A percentile compares a stretch with the other conserved stretches of the same genome.
Evolutionary conservation across 2,329 filamentous ascomycete species (phyloP).

Genomic region (Diplodia intermedia): DNA sequence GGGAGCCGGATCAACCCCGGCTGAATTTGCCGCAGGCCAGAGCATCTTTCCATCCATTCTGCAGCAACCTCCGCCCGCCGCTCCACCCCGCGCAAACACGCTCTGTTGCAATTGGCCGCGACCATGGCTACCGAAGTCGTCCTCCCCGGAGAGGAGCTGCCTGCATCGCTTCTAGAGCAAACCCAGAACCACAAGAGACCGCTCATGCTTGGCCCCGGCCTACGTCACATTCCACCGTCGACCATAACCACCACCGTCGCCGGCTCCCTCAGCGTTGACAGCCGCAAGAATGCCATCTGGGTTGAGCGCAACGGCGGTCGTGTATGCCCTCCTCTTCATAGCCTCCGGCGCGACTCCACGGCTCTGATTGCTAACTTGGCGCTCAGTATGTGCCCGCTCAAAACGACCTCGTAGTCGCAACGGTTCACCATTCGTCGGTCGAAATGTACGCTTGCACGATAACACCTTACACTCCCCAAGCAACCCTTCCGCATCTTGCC

Average conservation of each 20-base stretch:
- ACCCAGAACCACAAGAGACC: constrained; percentile 69
- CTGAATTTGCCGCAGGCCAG: neutral
- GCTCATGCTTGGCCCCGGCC: constrained; percentile 81
- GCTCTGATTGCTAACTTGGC: neutral
- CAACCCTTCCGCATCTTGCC: constrained; percentile 82
- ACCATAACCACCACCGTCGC: constrained; percentile 73
- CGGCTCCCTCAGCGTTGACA: constrained; percentile 71
- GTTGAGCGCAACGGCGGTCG: constrained; percentile 74
- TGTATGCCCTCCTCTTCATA: constrained; percentile 57
- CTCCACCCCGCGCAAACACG: constrained; percentile 4
- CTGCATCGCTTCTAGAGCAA: constrained; percentile 69
- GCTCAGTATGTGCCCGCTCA: constrained; percentile 75
- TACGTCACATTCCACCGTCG: constrained; percentile 80
- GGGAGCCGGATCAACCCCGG: constrained; percentile 26
- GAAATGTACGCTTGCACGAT: constrained; percentile 84
- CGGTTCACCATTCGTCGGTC: constrained; percentile 74
- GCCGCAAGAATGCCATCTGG: constrained; percentile 78
- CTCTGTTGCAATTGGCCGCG: neutral
- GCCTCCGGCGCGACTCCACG: constrained; percentile 36
- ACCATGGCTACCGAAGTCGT: constrained; percentile 70
- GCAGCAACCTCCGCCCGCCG: constrained; percentile 14
- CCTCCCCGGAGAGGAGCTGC: constrained; percentile 81
- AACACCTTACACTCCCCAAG: constrained; percentile 67
- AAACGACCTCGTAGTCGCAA: constrained; percentile 90
- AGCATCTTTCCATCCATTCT: constrained; percentile 5